Evolutionary conservation across 108 stramenopile genomes (phyloP).

Genomic region (Nitzschia sp.): DNA sequence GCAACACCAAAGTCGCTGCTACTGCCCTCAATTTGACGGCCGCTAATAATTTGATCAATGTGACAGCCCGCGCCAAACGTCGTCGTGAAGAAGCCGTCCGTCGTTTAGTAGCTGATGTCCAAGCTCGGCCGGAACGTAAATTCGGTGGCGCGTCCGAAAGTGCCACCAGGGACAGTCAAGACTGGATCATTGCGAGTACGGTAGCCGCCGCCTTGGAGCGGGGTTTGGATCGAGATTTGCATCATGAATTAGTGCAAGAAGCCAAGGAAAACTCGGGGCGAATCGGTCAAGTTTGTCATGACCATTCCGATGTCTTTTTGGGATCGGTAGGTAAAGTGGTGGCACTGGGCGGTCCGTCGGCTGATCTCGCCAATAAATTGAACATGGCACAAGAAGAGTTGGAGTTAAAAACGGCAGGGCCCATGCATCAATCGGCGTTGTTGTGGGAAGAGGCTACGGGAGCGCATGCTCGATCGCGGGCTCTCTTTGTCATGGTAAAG

Average conservation of each 20-base stretch:
- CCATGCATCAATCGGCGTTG: conserved; percentile 62
- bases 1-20: not conserved
- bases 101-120: conserved; percentile 81
- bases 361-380: conserved; percentile 66
- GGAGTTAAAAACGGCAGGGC: conserved; percentile 71
- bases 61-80: conserved; percentile 53
- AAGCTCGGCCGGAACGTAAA: conserved; percentile 52
- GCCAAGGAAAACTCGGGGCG: conserved; percentile 65
- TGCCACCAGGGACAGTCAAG: conserved; percentile 57
- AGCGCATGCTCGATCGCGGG: conserved; percentile 64
- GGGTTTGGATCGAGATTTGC: conserved; percentile 84
- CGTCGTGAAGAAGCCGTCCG: conserved; percentile 86
- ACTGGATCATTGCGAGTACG: conserved; percentile 72
- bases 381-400: conserved; percentile 70
- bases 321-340: conserved; percentile 82
- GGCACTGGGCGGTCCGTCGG: conserved; percentile 74
- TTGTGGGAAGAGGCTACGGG: conserved; percentile 63
- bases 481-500: conserved; percentile 73
- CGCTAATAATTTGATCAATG: conserved; percentile 3
- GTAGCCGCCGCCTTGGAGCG: conserved; percentile 82
- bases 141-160: conserved; percentile 1
- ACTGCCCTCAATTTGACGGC: not conserved
- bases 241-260: conserved; percentile 74
- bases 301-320: conserved; percentile 87
- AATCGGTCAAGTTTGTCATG: conserved; percentile 87